phyloP scores from a whole-genome alignment of 2,329 filamentous ascomycete species.

The Diplocarpon mali region DNA sequence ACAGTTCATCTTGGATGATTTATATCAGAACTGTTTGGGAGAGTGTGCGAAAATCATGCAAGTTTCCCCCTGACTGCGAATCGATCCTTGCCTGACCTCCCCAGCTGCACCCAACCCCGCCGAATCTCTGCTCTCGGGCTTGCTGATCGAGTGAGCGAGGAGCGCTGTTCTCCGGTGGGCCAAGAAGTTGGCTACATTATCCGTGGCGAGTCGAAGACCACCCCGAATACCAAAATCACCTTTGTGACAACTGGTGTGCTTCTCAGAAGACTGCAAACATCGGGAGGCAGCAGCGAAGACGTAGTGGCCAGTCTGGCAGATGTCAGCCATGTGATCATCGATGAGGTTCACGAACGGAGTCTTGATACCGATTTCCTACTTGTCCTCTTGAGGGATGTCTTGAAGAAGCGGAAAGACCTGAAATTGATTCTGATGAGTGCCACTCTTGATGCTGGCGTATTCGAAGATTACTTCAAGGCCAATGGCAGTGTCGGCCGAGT shows the following conservation, averaged over 20 bases:
- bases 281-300: slow-evolving; percentile 68
- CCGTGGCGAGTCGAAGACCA: slow-evolving; percentile 74
- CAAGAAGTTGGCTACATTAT: slow-evolving; percentile 89
- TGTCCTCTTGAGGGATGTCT: slow-evolving; percentile 73
- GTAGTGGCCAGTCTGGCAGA: slow-evolving; percentile 73
- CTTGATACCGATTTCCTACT: slow-evolving; percentile 91
- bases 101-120: slow-evolving; percentile 74
- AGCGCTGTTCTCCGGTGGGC: slow-evolving; percentile 71
- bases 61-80: slow-evolving; percentile 1
- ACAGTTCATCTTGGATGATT: slow-evolving; percentile 87
- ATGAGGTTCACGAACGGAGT: slow-evolving; percentile 93
- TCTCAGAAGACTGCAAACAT: slow-evolving; percentile 80
- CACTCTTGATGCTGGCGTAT: slow-evolving; percentile 79
- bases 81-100: slow-evolving; percentile 6
- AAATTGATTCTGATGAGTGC: slow-evolving; percentile 95
- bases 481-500: slow-evolving; percentile 65
- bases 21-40: slow-evolving; percentile 68
- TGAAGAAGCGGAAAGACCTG: slow-evolving; percentile 63
- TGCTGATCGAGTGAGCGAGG: slow-evolving; percentile 88
- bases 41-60: slow-evolving; percentile 70
- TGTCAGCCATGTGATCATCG: slow-evolving; percentile 88
- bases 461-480: slow-evolving; percentile 70
- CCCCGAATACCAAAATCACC: slow-evolving; percentile 69
- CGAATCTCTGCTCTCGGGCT: slow-evolving; percentile 89
- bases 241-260: slow-evolving; percentile 95